Evolutionary conservation across 441 rosid species (phyloP).

Genomic region (Capsella rubella): DNA sequence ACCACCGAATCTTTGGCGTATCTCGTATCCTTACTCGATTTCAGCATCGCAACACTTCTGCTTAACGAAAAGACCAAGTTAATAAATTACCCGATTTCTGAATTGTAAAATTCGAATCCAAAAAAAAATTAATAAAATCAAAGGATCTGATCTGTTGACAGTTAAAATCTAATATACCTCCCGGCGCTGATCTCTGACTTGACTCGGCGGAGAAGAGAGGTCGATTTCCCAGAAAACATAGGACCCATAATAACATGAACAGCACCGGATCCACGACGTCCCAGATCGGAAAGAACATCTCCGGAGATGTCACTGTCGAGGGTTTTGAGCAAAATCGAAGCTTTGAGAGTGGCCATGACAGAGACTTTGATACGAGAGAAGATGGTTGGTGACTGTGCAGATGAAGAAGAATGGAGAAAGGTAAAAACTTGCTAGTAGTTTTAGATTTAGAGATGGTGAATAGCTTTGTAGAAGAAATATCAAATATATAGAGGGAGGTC

Average conservation of each 20-base stretch:
- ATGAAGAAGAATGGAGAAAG: not conserved
- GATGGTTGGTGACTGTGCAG: not conserved
- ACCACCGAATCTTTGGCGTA: slow-evolving; percentile 81
- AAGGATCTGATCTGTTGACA: too few relatives aligned
- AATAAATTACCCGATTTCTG: not conserved
- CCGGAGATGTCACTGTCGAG: slow-evolving; percentile 19
- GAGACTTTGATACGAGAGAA: not conserved
- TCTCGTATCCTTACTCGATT: slow-evolving; percentile 81
- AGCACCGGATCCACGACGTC: slow-evolving; percentile 51
- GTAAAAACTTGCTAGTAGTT: slow-evolving; percentile 1
- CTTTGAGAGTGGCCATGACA: slow-evolving; percentile 56
- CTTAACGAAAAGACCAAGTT: slow-evolving; percentile 1
- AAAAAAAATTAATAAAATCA: too few relatives aligned
- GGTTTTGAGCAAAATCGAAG: slow-evolving; percentile 41
- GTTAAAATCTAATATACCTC: slow-evolving; percentile 48
- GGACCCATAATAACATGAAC: slow-evolving; percentile 87
- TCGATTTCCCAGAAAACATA: slow-evolving; percentile 95
- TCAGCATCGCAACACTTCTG: slow-evolving; percentile 77
- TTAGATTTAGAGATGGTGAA: slow-evolving; percentile 18
- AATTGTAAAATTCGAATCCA: not conserved
- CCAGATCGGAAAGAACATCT: slow-evolving; percentile 29
- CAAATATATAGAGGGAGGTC: slow-evolving; percentile 30
- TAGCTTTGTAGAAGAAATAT: slow-evolving; percentile 1
- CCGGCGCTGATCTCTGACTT: slow-evolving; percentile 64
- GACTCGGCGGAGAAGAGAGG: slow-evolving; percentile 88